Percentiles rank a stretch among this genome's conserved stretches.
phyloP scores from a whole-genome alignment of 2,329 filamentous ascomycete species.

The Nannizziopsis arthrosporioides region DNA sequence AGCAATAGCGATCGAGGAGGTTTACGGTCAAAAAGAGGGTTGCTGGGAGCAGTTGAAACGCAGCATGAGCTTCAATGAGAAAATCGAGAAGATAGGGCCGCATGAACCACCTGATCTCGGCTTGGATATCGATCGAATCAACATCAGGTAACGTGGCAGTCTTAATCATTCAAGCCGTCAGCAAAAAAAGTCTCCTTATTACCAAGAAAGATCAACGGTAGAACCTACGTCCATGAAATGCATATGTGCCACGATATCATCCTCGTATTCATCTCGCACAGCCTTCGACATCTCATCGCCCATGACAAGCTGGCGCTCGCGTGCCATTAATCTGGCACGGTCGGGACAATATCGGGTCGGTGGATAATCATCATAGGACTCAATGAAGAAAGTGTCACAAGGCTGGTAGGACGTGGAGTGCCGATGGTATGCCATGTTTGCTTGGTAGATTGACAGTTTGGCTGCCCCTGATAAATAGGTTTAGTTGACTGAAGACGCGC shows the following conservation, averaged over 20 bases:
- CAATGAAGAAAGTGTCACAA: constrained; percentile 59
- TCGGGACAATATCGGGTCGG: constrained; percentile 54
- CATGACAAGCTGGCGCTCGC: constrained; percentile 75
- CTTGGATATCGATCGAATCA: constrained; percentile 96
- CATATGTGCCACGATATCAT: constrained; percentile 91
- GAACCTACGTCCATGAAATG: constrained; percentile 69
- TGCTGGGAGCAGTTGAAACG: constrained; percentile 85
- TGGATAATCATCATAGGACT: constrained; percentile 44
- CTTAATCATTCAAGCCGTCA: constrained; percentile 31
- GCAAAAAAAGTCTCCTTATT: background rate
- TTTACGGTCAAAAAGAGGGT: constrained; percentile 95
- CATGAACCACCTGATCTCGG: constrained; percentile 99
- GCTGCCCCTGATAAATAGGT: constrained; percentile 15
- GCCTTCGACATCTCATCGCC: constrained; percentile 77
- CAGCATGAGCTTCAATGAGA: constrained; percentile 89
- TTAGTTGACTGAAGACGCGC: constrained; percentile 18
- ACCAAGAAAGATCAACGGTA: background rate
- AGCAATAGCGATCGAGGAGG: constrained; percentile 94
- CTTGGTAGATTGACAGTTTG: constrained; percentile 14
- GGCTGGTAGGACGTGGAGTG: constrained; percentile 46
- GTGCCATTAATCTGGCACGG: constrained; percentile 63
- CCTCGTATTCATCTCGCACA: constrained; percentile 80
- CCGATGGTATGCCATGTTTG: constrained; percentile 47
- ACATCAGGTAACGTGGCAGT: constrained; percentile 87
- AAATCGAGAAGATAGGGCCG: constrained; percentile 96